A percentile compares a stretch with the other conserved stretches of the same genome.
Evolutionary conservation across 495 filamentous ascomycete genomes (phyloP).

Genomic region (Hyaloscypha variabilis): DNA sequence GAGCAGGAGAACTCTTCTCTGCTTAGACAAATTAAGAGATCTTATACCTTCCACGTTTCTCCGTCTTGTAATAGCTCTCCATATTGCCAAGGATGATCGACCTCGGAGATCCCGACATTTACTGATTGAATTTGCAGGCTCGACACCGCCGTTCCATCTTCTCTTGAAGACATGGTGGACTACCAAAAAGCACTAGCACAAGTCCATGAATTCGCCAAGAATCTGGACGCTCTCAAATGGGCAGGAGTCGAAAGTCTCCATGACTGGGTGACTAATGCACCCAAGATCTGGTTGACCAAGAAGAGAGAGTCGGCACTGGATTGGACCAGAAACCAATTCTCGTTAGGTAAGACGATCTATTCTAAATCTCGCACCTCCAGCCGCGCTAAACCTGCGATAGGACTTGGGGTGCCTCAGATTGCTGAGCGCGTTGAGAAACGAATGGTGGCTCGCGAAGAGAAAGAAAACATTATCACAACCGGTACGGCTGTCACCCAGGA

Average conservation of each 20-base stretch:
- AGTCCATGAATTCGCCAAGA: slow-evolving; percentile 63
- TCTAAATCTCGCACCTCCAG: background rate
- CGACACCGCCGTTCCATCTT: slow-evolving; percentile 71
- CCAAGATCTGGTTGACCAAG: slow-evolving; percentile 84
- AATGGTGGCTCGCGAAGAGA: slow-evolving; percentile 69
- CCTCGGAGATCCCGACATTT: too few relatives aligned
- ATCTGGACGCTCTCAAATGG: slow-evolving; percentile 65
- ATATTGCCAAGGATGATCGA: too few relatives aligned
- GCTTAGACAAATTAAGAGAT: too few relatives aligned
- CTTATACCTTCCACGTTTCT: background rate
- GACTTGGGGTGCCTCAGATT: slow-evolving; percentile 60
- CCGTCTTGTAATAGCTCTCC: too few relatives aligned
- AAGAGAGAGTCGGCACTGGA: slow-evolving; percentile 77
- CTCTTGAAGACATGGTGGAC: slow-evolving; percentile 64
- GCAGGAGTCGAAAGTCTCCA: slow-evolving; percentile 68
- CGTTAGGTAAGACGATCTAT: slow-evolving; percentile 34
- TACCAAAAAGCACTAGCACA: slow-evolving; percentile 68
- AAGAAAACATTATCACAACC: slow-evolving; percentile 56
- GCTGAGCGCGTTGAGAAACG: slow-evolving; percentile 88
- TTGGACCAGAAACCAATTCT: slow-evolving; percentile 67
- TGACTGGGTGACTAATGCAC: slow-evolving; percentile 79
- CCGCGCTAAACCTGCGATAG: slow-evolving; percentile 30
- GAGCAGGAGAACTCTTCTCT: too few relatives aligned
- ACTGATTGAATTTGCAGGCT: slow-evolving; percentile 37
- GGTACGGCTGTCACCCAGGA: slow-evolving; percentile 51